A percentile compares a stretch with the other conserved stretches of the same genome.
phyloP scores from a whole-genome alignment of 2,329 filamentous ascomycete species.

The Endothia cerciana region DNA sequence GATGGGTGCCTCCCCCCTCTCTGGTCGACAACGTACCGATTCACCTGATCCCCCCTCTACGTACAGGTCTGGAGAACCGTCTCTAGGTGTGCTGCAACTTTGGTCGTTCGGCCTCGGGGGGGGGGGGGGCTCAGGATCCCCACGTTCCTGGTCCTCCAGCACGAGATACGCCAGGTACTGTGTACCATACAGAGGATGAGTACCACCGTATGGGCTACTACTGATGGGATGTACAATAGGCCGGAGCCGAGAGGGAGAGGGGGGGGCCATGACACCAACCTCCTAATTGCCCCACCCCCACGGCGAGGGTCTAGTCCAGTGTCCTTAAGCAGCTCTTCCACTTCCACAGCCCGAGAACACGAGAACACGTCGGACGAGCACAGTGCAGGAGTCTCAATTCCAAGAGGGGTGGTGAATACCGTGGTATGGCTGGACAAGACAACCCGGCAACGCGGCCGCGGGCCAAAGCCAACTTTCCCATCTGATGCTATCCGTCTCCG shows the following conservation, averaged over 20 bases:
- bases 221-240: background rate
- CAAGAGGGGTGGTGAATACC: background rate
- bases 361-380: constrained; percentile 11
- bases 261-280: background rate
- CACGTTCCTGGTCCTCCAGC: background rate
- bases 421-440: constrained; percentile 3
- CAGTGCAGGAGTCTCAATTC: background rate
- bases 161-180: background rate
- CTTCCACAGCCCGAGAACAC: constrained; percentile 1
- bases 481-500: constrained; percentile 4
- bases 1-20: background rate
- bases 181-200: background rate
- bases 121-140: background rate
- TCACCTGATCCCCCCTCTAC: background rate
- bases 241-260: background rate
- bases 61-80: background rate
- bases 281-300: constrained; percentile 14
- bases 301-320: constrained; percentile 11
- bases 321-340: background rate
- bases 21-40: background rate
- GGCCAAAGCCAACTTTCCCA: constrained; percentile 8
- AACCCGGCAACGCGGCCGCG: constrained; percentile 3
- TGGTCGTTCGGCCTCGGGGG: no score
- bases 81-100: no score
- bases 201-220: background rate